A percentile compares a stretch with the other conserved stretches of the same genome.
Conservation (phyloP, 2,329 filamentous ascomycete genomes). For the Polychaeton citri region DNA sequence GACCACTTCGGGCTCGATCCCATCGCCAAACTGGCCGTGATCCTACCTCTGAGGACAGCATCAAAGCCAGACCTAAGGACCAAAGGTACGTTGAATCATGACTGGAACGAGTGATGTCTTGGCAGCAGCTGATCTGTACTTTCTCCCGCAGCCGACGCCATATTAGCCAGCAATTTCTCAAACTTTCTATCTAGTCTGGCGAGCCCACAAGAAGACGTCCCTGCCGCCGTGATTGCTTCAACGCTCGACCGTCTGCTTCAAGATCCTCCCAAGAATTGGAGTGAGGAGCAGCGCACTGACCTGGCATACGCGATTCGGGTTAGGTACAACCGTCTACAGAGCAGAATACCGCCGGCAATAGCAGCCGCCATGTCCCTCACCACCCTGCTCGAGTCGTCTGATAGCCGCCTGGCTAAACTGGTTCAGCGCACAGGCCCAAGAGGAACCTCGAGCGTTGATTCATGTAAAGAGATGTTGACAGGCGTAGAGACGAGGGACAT, state of each 20-base stretch:
- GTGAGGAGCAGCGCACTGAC: constrained; percentile 58
- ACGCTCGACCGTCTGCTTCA: constrained; percentile 79
- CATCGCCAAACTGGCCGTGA: constrained; percentile 73
- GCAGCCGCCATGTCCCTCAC: constrained; percentile 57
- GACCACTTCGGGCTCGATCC: constrained; percentile 91
- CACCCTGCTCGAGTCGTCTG: constrained; percentile 47
- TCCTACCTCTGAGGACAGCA: constrained; percentile 77
- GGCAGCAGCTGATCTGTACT: not conserved
- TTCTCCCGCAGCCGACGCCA: constrained; percentile 61
- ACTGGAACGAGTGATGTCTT: not conserved
- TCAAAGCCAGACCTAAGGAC: constrained; percentile 68
- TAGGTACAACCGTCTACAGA: constrained; percentile 52
- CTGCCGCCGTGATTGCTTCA: constrained; percentile 57
- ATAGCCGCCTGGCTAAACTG: constrained; percentile 45
- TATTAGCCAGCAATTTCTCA: constrained; percentile 65
- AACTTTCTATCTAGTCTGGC: constrained; percentile 68
- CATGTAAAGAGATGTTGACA: constrained; percentile 46
- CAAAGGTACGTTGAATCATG: constrained; percentile 53
- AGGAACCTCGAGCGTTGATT: constrained; percentile 63
- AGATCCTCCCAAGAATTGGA: constrained; percentile 76
- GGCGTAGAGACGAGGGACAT: constrained; percentile 49
- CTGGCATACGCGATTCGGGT: constrained; percentile 51
- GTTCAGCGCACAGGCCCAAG: constrained; percentile 64
- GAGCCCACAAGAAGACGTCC: constrained; percentile 53
- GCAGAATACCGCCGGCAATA: constrained; percentile 55